Base-by-base conservation (phyloP, 306 rosid species). In the Corylus avellana region DNA sequence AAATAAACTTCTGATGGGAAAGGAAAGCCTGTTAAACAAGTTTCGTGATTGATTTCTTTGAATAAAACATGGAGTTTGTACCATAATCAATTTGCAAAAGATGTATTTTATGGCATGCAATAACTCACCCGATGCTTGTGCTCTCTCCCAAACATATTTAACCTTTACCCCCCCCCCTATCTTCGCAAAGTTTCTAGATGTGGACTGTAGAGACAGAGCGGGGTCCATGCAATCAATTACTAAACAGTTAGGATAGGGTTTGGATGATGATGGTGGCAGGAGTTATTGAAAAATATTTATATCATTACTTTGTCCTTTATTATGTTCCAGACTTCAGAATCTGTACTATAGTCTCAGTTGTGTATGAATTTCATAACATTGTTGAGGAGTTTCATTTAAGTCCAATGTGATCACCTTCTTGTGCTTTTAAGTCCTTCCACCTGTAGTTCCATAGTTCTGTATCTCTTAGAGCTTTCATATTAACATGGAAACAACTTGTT, bases 401-500 rank as follows among this genome's bases (percentile, higher is more conserved):
- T 48, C 37, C 11, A 47, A 29, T 81, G 80, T 6, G 79, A 17
- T 48, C 9, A 3, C 48, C 57, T 74, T 7, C 39, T 25, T 53
- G n/a, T 74, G n/a, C 25, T 57, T 57, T 69, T 27, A 66, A 42
- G 39, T 18, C 18, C 16, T 63, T 42, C 42, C 16, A 17, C 50
- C 59, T 39, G 9, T 6, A 35, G 22, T 32, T 75, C 47, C 2
- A 47, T 3, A 68, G 53, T 74, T 37, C 25, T 74, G 10, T 7
- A 32, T 32, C 37, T 76, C 17, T 72, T 20, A 66, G 29, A 17
- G 44, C 44, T 75, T 71, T 20, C 27, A 56, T 10, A 70, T 17
- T 69, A 49, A 51, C 51, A 18, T 75, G 78, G 56, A 83, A 61
- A 64, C 70, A 29, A 18, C 29, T 73, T 59, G 35, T 48, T 49